These are phyloP conservation scores for Dictyostelium purpureum DNA, from an alignment of 78 protist species.

Conservation along the genomic window DNA sequence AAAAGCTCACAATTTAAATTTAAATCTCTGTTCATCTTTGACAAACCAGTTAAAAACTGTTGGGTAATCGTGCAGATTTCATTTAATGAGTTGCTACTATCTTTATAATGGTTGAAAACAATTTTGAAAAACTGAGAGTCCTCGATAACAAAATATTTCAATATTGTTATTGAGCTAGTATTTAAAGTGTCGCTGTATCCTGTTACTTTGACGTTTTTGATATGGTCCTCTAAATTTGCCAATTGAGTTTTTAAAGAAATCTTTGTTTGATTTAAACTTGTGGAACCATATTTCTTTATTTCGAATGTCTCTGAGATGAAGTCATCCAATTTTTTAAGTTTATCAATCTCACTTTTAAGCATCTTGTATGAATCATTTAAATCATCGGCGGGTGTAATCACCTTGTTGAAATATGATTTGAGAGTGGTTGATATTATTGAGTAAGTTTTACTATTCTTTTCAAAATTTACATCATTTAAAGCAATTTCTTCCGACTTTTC, in stretches of 20 bases:
- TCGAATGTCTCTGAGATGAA: not conserved
- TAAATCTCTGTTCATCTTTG: not conserved
- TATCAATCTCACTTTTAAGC: not conserved
- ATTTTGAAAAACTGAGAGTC: not conserved
- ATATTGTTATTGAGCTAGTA: not conserved
- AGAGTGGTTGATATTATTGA: not conserved
- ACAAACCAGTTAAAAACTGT: not conserved
- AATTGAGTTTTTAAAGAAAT: not conserved
- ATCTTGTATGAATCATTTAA: not conserved
- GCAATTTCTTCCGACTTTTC: not conserved
- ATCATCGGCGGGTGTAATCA: not conserved
- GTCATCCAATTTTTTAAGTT: not conserved
- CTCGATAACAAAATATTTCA: not conserved
- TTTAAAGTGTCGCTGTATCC: not conserved
- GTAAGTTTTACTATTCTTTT: not conserved
- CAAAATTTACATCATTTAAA: not conserved
- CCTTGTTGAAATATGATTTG: not conserved
- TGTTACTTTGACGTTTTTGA: not conserved
- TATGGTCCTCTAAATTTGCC: not conserved
- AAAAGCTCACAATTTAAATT: not conserved
- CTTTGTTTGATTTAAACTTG: not conserved
- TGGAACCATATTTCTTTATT: not conserved
- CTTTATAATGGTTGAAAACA: not conserved
- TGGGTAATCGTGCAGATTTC: not conserved
- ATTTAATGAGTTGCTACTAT: not conserved